These are phyloP conservation scores for Paramecium caudatum DNA, from an alignment of 73 alveolate species.

Conservation along the genomic window DNA sequence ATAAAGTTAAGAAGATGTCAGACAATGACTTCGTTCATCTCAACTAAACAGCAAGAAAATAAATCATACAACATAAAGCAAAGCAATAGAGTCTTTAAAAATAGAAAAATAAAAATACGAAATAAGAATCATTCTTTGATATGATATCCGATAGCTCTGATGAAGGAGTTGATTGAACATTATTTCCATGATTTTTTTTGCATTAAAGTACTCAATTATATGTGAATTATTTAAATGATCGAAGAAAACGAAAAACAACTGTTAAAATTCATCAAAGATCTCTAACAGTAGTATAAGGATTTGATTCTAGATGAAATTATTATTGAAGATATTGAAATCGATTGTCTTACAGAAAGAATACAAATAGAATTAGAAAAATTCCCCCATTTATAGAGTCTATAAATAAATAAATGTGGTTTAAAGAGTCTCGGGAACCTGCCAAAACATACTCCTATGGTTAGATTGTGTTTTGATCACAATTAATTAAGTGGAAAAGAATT, in stretches of 20 bases:
- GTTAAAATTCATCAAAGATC: neutral
- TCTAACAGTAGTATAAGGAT: neutral
- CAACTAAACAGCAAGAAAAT: constrained; percentile 56
- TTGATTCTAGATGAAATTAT: constrained; percentile 9
- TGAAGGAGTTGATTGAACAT: neutral
- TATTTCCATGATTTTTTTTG: neutral
- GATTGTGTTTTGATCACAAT: constrained; percentile 55
- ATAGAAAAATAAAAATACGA: constrained; percentile 25
- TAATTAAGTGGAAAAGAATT: constrained; percentile 55
- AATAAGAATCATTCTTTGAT: constrained; percentile 64
- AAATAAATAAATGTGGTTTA: constrained; percentile 16
- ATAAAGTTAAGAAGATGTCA: constrained; percentile 69
- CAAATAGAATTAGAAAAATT: constrained; percentile 34
- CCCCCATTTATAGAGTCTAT: neutral
- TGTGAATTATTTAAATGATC: neutral
- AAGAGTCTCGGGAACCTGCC: constrained; percentile 7
- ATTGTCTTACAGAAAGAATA: neutral
- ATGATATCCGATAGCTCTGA: constrained; percentile 50
- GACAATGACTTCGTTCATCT: constrained; percentile 68
- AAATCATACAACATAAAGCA: neutral
- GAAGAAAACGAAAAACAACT: constrained; percentile 43
- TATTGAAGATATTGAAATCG: constrained; percentile 40
- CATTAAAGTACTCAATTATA: too few species aligned
- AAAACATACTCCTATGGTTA: neutral
- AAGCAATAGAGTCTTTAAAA: neutral